Base-by-base conservation (phyloP, 768 basidiomycete genomes). In the Russula emetica region DNA sequence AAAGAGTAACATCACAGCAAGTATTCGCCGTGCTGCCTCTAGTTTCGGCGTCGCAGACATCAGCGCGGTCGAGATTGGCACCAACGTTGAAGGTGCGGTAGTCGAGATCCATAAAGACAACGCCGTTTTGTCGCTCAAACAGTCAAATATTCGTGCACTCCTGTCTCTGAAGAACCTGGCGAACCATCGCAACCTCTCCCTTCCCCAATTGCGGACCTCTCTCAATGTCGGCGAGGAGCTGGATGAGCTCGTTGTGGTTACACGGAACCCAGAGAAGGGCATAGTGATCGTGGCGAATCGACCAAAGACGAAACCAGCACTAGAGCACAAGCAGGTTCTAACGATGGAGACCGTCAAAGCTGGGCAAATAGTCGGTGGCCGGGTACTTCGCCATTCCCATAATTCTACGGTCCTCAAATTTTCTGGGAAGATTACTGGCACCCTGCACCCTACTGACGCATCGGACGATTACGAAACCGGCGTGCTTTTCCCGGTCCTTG, bases 151-250 rank as follows among this genome's bases (percentile, higher is more conserved):
- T 47, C 85, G 85, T 44, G 94, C 92, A 0, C 80, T 98, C 28
- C 76, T 98, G n/a, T 93, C 95, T 0, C 77, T 97, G 66, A 88
- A 88, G 71, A 90, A 90, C 67, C 78, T 98, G 62, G 94, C 95
- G 13, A 93, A 92, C 67, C 84, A 88, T 67, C 84, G 90, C 40
- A 79, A 77, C 32, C 73, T 84, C n/a, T 78, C 86, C 1, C 76
- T 88, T 20, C 77, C 86, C 28, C 88, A 90, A 70, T 78, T 94
- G 26, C 83, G 84, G 28, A 74, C 76, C 3, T 73, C 76, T 9
- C 75, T 98, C 54, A 84, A 87, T 67, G 76, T 78, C 9, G 92
- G 91, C 13, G 88, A 91, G 52, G 78, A 78, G 52, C 73, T 98
- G 32, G 79, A 85, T 13, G 88, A 90, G 55, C 79, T 99, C 22